phyloP scores from a whole-genome alignment of 2,329 filamentous ascomycete genomes.

The Colletotrichum melonis region DNA sequence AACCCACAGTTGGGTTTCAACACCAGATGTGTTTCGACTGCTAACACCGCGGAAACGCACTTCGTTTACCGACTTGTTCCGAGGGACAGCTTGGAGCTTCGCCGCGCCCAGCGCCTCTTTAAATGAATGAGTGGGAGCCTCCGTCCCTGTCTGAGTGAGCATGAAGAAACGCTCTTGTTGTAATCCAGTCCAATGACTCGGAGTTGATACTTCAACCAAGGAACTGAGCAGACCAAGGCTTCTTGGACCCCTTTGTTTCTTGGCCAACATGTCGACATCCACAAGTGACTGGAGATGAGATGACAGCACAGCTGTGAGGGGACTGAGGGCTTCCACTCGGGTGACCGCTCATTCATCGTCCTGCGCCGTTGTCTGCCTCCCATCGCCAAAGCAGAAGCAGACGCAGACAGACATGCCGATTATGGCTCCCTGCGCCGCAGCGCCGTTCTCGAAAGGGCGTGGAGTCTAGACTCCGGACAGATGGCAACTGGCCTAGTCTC shows the following conservation, averaged over 20 bases:
- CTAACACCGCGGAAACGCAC: constrained; percentile 18
- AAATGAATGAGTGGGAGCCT: neutral
- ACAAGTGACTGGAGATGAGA: neutral
- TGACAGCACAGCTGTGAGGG: neutral
- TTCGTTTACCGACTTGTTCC: constrained; percentile 11
- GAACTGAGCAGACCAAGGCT: neutral
- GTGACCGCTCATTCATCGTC: constrained; percentile 7
- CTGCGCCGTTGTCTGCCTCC: neutral
- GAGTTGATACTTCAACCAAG: neutral
- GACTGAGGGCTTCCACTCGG: neutral
- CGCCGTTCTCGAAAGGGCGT: neutral
- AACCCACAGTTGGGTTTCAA: constrained; percentile 26
- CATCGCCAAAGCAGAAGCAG: neutral
- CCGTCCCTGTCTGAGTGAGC: neutral
- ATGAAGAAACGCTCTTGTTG: neutral
- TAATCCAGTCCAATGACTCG: neutral
- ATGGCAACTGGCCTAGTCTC: neutral
- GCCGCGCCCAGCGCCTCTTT: constrained; percentile 8
- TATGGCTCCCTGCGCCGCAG: neutral
- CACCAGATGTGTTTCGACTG: constrained; percentile 9
- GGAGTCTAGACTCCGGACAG: constrained; percentile 1
- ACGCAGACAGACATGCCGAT: neutral
- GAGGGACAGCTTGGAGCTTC: neutral
- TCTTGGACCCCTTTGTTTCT: neutral
- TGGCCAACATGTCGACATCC: neutral